Percentiles rank a stretch among this genome's conserved stretches.
Conservation (phyloP, 805 yeast genomes). For the Cyberlindnera mississippiensis region DNA sequence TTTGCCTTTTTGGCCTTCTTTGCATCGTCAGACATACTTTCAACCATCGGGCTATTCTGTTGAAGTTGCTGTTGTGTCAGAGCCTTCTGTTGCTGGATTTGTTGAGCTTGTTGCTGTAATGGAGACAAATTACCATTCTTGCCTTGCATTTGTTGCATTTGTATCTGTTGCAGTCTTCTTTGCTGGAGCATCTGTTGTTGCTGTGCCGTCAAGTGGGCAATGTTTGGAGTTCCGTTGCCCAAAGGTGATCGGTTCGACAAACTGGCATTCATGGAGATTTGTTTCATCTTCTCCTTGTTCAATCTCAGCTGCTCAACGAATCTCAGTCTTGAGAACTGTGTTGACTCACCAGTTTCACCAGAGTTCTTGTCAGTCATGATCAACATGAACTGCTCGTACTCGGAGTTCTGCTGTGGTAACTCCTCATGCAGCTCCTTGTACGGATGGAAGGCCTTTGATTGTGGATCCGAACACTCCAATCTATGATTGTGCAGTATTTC, state of each 20-base stretch:
- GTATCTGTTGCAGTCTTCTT: slow-evolving; percentile 29
- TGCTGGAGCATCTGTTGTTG: slow-evolving; percentile 30
- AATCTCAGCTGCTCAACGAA: slow-evolving; percentile 85
- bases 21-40: slow-evolving; percentile 14
- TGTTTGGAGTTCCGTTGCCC: slow-evolving; percentile 13
- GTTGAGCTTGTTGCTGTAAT: slow-evolving; percentile 20
- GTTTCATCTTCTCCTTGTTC: slow-evolving; percentile 52
- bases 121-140: slow-evolving; percentile 28
- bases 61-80: slow-evolving; percentile 28
- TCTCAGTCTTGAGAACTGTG: slow-evolving; percentile 80
- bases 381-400: slow-evolving; percentile 88
- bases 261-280: slow-evolving; percentile 34
- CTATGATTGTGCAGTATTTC: slow-evolving; percentile 36
- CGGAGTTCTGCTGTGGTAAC: slow-evolving; percentile 67
- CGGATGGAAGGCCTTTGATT: slow-evolving; percentile 39
- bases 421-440: slow-evolving; percentile 60
- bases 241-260: slow-evolving; percentile 18
- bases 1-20: slow-evolving; percentile 20
- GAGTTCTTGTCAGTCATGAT: slow-evolving; percentile 49
- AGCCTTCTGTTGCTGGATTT: slow-evolving; percentile 24
- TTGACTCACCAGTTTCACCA: slow-evolving; percentile 32
- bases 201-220: slow-evolving; percentile 25
- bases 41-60: slow-evolving; percentile 11
- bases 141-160: slow-evolving; percentile 25
- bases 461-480: slow-evolving; percentile 33